Percentiles rank a stretch among this genome's conserved stretches.
Conservation (phyloP, 495 filamentous ascomycete species). For the Chlorociboria aeruginascens region DNA sequence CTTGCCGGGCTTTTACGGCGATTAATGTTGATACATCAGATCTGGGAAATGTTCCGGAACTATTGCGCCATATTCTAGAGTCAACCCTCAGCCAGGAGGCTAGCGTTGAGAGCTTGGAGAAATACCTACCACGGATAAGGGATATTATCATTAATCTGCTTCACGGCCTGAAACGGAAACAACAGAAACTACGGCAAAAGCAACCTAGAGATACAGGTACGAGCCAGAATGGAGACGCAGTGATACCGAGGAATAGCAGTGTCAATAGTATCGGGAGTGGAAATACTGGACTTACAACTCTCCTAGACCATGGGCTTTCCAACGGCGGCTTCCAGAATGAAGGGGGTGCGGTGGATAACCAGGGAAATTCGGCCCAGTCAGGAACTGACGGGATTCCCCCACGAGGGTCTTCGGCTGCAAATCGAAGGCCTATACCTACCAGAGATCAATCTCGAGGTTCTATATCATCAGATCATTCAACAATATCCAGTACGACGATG, state of each 20-base stretch:
- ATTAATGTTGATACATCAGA: conserved; percentile 93
- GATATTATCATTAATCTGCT: conserved; percentile 98
- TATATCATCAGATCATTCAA: conserved; percentile 38
- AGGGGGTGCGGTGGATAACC: background rate
- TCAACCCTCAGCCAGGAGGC: conserved; percentile 95
- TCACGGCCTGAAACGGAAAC: conserved; percentile 92
- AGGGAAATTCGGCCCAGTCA: background rate
- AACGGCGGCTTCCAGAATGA: conserved; percentile 27
- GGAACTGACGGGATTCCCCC: conserved; percentile 9
- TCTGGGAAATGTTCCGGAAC: conserved; percentile 87
- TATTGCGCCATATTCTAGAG: conserved; percentile 80
- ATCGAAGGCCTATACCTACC: conserved; percentile 20
- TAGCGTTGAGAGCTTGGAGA: conserved; percentile 79
- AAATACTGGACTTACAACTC: conserved; percentile 47
- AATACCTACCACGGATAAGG: conserved; percentile 81
- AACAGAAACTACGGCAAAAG: conserved; percentile 76
- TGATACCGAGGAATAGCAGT: conserved; percentile 47
- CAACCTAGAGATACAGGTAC: conserved; percentile 55
- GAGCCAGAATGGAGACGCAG: conserved; percentile 27
- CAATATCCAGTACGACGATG: conserved; percentile 54
- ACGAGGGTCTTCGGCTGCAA: conserved; percentile 13
- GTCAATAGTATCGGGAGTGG: conserved; percentile 50
- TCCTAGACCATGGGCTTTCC: conserved; percentile 49
- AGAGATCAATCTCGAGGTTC: conserved; percentile 36
- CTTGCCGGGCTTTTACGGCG: conserved; percentile 86